Base-by-base conservation (phyloP, 495 filamentous ascomycete species). In the Aspergillus bridgeri region DNA sequence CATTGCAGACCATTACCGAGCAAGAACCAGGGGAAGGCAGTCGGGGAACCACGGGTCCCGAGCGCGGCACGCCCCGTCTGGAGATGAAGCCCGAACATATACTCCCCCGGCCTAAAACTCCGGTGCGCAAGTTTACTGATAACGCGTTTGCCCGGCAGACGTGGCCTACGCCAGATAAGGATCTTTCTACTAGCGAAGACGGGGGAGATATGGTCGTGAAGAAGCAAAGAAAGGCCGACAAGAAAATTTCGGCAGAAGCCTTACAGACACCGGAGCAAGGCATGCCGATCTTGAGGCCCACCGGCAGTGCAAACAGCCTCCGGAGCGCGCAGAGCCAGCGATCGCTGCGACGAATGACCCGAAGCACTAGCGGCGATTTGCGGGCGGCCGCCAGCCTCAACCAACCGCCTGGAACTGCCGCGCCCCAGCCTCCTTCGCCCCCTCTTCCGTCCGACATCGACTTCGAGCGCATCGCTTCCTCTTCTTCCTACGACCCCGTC, bases 321-420 rank as follows among this genome's bases (percentile, higher is more conserved):
- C 27, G 48, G 17, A 60, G 61, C 15, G 54, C 55, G 7, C 48
- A 43, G 22, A 62, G 56, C 47, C 86, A 85, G 20, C 88, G 86
- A 49, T 83, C 87, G 15, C 81, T 95, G 44, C 82, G 91, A 59
- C 82, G 89, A 55, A 81, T 82, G 57, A 86, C 85, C 68, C 86
- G 86, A 63, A 89, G 86, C 69, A 74, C 83, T 58, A 91, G 89
- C 74, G 88, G 89, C 66, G 88, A 95, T 81, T 76, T 94, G 67
- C 79, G 91, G 75, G 87, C 83, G 66, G 85, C 86, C 62, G 63
- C 60, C 57, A 62, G 57, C 60, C 57, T 57, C 57, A 62, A 59
- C 60, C 57, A 62, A 50, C 17, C 47, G 9, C 42, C 25, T 51
- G 27, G 27, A 29, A 29, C 6, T 29, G n/a, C n/a, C n/a, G 42